These are phyloP conservation scores for Penicillium soppii DNA, from an alignment of 495 filamentous ascomycete genomes.

Conservation along the genomic window DNA sequence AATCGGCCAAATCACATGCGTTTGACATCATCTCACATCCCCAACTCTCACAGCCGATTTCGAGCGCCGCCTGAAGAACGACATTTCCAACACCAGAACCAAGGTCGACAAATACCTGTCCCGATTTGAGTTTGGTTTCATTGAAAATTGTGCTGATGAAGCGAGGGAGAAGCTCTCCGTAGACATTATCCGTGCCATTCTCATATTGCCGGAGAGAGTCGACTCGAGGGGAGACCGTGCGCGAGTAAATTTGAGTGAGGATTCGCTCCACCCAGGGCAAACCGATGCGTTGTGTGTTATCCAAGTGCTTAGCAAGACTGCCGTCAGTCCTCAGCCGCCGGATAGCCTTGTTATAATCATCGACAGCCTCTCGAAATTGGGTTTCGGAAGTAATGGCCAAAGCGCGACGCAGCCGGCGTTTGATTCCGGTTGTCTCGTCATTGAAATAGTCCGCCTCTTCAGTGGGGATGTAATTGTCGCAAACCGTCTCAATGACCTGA, in stretches of 20 bases:
- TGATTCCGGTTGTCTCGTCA: constrained; percentile 70
- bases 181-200: constrained; percentile 86
- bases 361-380: constrained; percentile 67
- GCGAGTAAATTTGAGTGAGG: constrained; percentile 83
- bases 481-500: constrained; percentile 71
- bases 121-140: constrained; percentile 71
- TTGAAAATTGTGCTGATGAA: constrained; percentile 81
- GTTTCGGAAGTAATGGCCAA: constrained; percentile 60
- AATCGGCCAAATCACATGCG: constrained; percentile 77
- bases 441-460: constrained; percentile 63
- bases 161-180: constrained; percentile 84
- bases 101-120: constrained; percentile 87
- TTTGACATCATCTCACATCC: constrained; percentile 95
- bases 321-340: constrained; percentile 59
- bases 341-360: constrained; percentile 73
- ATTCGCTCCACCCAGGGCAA: constrained; percentile 76
- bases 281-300: constrained; percentile 60
- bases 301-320: constrained; percentile 67
- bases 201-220: constrained; percentile 79
- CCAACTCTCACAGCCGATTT: constrained; percentile 92
- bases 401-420: constrained; percentile 67
- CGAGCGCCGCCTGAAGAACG: constrained; percentile 87
- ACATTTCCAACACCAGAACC: constrained; percentile 96
- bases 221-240: constrained; percentile 86
- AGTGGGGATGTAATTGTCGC: constrained; percentile 69